Conservation (phyloP, 106 monocot genomes). For the Allium fistulosum region DNA sequence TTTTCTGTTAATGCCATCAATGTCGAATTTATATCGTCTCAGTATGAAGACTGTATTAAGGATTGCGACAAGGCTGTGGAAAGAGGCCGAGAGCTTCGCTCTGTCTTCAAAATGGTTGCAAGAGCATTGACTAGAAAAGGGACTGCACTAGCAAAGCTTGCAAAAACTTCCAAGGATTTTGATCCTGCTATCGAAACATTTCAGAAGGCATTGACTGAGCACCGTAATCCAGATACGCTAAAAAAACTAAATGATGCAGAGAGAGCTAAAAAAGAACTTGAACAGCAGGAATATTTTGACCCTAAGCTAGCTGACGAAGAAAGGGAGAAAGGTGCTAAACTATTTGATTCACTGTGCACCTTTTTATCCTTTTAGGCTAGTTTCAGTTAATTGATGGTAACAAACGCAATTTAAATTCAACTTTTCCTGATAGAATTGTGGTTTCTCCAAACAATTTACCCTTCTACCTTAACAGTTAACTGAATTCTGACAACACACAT, state of each 20-base stretch:
- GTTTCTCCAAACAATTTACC: too few relatives aligned
- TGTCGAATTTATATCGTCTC: neutral
- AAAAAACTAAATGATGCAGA: slow-evolving; percentile 89
- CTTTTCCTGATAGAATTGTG: too few relatives aligned
- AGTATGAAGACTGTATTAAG: slow-evolving; percentile 92
- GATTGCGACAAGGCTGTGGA: slow-evolving; percentile 96
- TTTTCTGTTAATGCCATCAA: neutral
- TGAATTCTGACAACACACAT: too few relatives aligned
- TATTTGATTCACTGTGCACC: too few relatives aligned
- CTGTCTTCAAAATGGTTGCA: slow-evolving; percentile 90
- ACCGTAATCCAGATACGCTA: slow-evolving; percentile 87
- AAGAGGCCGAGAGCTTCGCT: slow-evolving; percentile 82
- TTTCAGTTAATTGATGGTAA: too few relatives aligned
- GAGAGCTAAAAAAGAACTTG: slow-evolving; percentile 78
- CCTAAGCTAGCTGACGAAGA: slow-evolving; percentile 90
- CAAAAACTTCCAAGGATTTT: slow-evolving; percentile 71
- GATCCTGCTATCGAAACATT: slow-evolving; percentile 85
- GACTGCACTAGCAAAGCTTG: slow-evolving; percentile 63
- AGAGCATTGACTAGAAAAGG: slow-evolving; percentile 93
- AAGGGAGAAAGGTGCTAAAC: slow-evolving; percentile 73
- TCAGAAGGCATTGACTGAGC: slow-evolving; percentile 93
- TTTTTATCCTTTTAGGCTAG: too few relatives aligned
- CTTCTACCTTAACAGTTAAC: too few relatives aligned
- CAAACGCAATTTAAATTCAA: too few relatives aligned
- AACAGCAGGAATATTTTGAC: slow-evolving; percentile 88